Evolutionary conservation across 2,329 filamentous ascomycete species (phyloP).

Genomic region (Curvularia verruculosa): DNA sequence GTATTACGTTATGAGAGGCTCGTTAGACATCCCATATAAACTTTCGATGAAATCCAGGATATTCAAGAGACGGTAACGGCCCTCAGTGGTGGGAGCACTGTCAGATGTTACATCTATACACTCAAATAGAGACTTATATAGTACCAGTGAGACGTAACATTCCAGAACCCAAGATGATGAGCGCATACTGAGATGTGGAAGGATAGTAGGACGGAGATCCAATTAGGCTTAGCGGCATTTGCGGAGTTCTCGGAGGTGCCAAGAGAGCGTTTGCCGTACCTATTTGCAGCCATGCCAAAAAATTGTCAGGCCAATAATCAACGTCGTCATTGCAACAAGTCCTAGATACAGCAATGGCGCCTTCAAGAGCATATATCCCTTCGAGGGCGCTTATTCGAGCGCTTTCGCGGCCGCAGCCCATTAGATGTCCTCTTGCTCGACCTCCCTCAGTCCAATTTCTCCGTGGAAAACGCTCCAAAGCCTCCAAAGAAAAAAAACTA

Average conservation of each 20-base stretch:
- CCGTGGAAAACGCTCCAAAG: conserved; percentile 32
- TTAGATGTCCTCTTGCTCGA: conserved; percentile 27
- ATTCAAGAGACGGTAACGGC: not conserved
- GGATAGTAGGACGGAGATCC: not conserved
- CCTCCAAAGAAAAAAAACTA: conserved; percentile 13
- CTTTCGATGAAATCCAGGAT: not conserved
- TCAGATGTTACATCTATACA: too few species aligned
- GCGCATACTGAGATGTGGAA: not conserved
- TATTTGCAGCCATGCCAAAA: conserved; percentile 16
- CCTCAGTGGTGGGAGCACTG: not conserved
- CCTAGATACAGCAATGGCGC: conserved; percentile 19
- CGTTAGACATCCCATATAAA: not conserved
- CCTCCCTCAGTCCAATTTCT: conserved; percentile 22
- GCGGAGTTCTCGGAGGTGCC: conserved; percentile 35
- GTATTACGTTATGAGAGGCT: not conserved
- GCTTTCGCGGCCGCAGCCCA: conserved; percentile 28
- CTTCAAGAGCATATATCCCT: conserved; percentile 33
- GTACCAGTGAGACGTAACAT: not conserved
- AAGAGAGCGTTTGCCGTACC: conserved; percentile 29
- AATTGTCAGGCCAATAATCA: conserved; percentile 6
- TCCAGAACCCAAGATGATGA: not conserved
- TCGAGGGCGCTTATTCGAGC: conserved; percentile 35
- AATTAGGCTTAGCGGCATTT: conserved; percentile 2
- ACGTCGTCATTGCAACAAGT: not conserved
- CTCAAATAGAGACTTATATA: too few species aligned